phyloP scores from a whole-genome alignment of 495 filamentous ascomycete genomes.

The Hypoxylon intermedium region DNA sequence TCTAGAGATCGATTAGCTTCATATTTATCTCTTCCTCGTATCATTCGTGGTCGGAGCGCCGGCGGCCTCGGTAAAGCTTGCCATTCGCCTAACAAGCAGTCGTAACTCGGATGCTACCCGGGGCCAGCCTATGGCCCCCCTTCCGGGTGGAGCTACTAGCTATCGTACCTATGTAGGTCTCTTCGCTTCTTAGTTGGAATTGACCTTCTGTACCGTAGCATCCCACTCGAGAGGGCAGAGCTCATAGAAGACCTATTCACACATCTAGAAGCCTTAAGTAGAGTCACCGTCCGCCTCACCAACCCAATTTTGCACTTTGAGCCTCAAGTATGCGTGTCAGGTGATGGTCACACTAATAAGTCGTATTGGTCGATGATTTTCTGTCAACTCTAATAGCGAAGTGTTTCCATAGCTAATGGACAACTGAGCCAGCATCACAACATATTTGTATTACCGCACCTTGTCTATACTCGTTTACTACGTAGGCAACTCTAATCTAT shows the following conservation, averaged over 20 bases:
- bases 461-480: conserved; percentile 12
- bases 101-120: conserved; percentile 19
- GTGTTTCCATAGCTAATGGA: conserved; percentile 28
- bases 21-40: conserved; percentile 11
- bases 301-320: conserved; percentile 32
- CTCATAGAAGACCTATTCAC: conserved; percentile 18
- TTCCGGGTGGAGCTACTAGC: conserved; percentile 16
- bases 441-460: conserved; percentile 32
- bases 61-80: conserved; percentile 33
- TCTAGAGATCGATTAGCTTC: conserved; percentile 2
- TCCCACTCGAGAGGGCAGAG: conserved; percentile 15
- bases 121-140: conserved; percentile 14
- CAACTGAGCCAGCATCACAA: conserved; percentile 10
- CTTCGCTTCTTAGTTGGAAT: conserved; percentile 19
- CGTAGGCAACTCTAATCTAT: conserved; percentile 18
- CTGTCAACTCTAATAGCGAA: conserved; percentile 15
- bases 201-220: conserved; percentile 16
- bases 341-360: conserved; percentile 23
- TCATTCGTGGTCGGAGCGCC: conserved; percentile 4
- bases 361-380: conserved; percentile 18
- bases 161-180: conserved; percentile 11
- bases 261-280: conserved; percentile 23
- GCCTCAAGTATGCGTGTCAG: conserved; percentile 22
- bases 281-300: conserved; percentile 28
- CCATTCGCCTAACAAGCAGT: conserved; percentile 7